A percentile compares a stretch with the other conserved stretches of the same genome.
Evolutionary conservation across 192 early-diverging fungal species (phyloP).

Genomic region (Coemansia sp.): DNA sequence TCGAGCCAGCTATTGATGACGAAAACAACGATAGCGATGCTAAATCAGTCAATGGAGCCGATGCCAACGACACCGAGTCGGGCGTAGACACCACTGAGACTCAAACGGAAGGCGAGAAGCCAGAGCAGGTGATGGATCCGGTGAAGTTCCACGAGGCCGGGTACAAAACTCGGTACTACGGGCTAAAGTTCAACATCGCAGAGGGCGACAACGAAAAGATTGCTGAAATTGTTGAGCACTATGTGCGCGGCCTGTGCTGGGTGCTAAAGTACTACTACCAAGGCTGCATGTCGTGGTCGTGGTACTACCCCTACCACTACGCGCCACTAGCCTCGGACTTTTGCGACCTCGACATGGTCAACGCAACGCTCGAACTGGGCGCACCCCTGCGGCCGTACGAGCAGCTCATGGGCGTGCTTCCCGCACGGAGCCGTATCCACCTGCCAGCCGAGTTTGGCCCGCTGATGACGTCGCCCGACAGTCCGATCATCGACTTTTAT

Average conservation of each 20-base stretch:
- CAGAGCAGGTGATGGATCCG: slow-evolving; percentile 41
- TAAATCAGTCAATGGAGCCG: slow-evolving; percentile 13
- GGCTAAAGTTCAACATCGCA: slow-evolving; percentile 65
- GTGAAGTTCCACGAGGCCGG: slow-evolving; percentile 74
- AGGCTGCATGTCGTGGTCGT: slow-evolving; percentile 92
- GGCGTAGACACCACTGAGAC: slow-evolving; percentile 62
- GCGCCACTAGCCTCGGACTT: slow-evolving; percentile 87
- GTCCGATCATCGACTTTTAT: slow-evolving; percentile 95
- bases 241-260: slow-evolving; percentile 96
- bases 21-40: slow-evolving; percentile 36
- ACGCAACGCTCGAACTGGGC: slow-evolving; percentile 79
- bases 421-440: slow-evolving; percentile 64
- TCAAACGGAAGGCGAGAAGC: slow-evolving; percentile 49
- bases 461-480: slow-evolving; percentile 79
- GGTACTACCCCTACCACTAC: slow-evolving; percentile 99
- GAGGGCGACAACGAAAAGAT: slow-evolving; percentile 57
- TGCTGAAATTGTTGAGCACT: slow-evolving; percentile 66
- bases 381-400: slow-evolving; percentile 88
- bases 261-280: slow-evolving; percentile 94
- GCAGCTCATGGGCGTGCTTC: slow-evolving; percentile 96
- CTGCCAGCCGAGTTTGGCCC: slow-evolving; percentile 64
- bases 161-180: slow-evolving; percentile 74
- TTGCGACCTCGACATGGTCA: slow-evolving; percentile 66
- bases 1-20: neutral
- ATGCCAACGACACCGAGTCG: slow-evolving; percentile 37